Evolutionary conservation across 2,329 filamentous ascomycete species (phyloP).

Genomic region (Lachnellula cervina): DNA sequence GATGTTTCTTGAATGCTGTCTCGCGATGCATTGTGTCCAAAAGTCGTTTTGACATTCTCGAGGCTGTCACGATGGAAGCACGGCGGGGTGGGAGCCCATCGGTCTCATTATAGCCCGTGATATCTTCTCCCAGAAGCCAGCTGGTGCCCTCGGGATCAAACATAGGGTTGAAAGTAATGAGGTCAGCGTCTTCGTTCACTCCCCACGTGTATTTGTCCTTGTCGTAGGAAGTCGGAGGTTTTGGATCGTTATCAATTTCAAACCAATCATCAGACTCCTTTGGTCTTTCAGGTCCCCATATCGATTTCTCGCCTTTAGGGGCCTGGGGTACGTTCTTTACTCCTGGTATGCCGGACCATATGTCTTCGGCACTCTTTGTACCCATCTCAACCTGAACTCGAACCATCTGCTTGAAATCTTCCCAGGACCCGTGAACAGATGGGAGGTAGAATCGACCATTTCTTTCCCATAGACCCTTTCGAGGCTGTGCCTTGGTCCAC

Average conservation of each 20-base stretch:
- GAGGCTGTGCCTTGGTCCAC: constrained; percentile 69
- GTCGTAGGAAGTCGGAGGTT: constrained; percentile 66
- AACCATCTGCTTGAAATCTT: constrained; percentile 73
- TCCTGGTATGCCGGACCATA: constrained; percentile 52
- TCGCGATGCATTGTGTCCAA: constrained; percentile 86
- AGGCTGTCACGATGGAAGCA: constrained; percentile 82
- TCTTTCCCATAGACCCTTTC: constrained; percentile 78
- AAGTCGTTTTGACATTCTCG: constrained; percentile 74
- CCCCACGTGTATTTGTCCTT: constrained; percentile 84
- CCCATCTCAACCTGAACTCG: constrained; percentile 71
- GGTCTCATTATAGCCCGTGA: constrained; percentile 74
- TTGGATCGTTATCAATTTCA: constrained; percentile 65
- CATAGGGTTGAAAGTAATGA: constrained; percentile 87
- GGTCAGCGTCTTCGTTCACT: constrained; percentile 82
- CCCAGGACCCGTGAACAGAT: constrained; percentile 70
- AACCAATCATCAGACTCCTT: constrained; percentile 65
- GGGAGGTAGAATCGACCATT: constrained; percentile 75
- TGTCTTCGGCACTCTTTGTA: constrained; percentile 58
- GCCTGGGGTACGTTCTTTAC: constrained; percentile 28
- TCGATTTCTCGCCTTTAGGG: constrained; percentile 51
- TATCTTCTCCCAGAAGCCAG: constrained; percentile 77
- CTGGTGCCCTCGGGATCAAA: constrained; percentile 85
- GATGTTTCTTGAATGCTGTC: constrained; percentile 77
- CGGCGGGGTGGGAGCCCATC: constrained; percentile 65
- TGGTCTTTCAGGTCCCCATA: constrained; percentile 82